Evolutionary conservation across 169 alveolate species (phyloP).

Genomic region (Plasmodium yoelii): DNA sequence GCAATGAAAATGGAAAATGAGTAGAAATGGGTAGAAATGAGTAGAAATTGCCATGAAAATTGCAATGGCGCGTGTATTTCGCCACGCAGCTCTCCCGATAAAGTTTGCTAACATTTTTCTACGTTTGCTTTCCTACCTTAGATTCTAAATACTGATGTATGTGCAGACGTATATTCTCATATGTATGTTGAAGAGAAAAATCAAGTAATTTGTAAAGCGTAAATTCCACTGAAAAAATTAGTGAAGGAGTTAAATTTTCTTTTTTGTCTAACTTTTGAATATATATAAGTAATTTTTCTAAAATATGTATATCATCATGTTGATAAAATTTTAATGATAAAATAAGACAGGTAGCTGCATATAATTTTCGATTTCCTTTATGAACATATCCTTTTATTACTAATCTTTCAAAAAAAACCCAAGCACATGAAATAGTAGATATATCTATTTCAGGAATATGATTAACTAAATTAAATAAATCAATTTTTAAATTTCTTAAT

Average conservation of each 20-base stretch:
- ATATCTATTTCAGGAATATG: conserved; percentile 82
- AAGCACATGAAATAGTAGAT: conserved; percentile 85
- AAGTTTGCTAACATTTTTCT: neutral
- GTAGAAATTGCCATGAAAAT: too few species aligned
- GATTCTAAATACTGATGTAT: conserved; percentile 84
- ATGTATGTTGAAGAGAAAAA: conserved; percentile 81
- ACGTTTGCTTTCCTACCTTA: conserved; percentile 24
- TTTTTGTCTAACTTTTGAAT: conserved; percentile 79
- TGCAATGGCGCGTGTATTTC: too few species aligned
- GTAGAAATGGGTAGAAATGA: too few species aligned
- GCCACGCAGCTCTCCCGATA: neutral
- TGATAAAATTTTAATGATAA: conserved; percentile 85
- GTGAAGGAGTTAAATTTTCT: conserved; percentile 78
- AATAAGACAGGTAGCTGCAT: conserved; percentile 85
- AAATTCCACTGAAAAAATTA: conserved; percentile 81
- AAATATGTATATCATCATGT: conserved; percentile 81
- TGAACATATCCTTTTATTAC: conserved; percentile 82
- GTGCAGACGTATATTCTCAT: conserved; percentile 78
- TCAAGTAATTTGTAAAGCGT: conserved; percentile 75
- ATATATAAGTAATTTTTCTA: conserved; percentile 78
- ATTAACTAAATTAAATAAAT: conserved; percentile 77
- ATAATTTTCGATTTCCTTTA: conserved; percentile 81
- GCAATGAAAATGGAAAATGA: too few species aligned
- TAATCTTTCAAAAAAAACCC: conserved; percentile 86
- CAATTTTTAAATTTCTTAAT: conserved; percentile 74